These are phyloP conservation scores for Linanthus parryae DNA, from an alignment of 148 eudicot species.

Conservation along the genomic window DNA sequence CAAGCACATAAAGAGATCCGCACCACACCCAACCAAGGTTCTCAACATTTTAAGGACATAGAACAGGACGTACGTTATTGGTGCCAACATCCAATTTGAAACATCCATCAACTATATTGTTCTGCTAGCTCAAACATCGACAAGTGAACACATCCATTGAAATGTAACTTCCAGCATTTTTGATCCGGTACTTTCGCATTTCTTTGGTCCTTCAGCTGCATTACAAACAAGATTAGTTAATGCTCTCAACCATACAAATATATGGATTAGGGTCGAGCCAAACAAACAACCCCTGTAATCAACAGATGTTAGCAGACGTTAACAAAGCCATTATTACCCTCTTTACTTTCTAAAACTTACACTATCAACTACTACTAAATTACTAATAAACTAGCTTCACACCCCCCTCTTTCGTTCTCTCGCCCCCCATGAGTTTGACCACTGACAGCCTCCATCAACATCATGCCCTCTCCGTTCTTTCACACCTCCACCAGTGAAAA, in stretches of 20 bases:
- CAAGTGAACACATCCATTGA: conserved; percentile 1
- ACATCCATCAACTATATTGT: background rate
- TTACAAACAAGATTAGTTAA: background rate
- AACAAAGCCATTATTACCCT: background rate
- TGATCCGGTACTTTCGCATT: background rate
- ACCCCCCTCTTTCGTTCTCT: too few relatives aligned
- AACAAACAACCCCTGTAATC: background rate
- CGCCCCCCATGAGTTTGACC: too few relatives aligned
- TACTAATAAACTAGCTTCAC: too few relatives aligned
- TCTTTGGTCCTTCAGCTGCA: conserved; percentile 4
- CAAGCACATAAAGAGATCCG: conserved; percentile 2
- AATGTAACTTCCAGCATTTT: background rate
- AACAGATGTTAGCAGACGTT: too few relatives aligned
- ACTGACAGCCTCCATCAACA: too few relatives aligned
- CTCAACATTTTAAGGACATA: background rate
- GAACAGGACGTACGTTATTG: background rate
- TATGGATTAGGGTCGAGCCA: too few relatives aligned
- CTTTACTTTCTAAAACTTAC: background rate
- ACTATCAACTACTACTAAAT: background rate
- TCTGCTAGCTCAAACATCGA: background rate
- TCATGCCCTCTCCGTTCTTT: too few relatives aligned
- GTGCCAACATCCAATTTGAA: conserved; percentile 7
- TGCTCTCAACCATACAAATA: background rate
- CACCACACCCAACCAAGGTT: conserved; percentile 2
- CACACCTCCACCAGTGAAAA: too few relatives aligned